Evolutionary conservation across 2,329 filamentous ascomycete genomes (phyloP).

Genomic region (Alternaria gansuensis): DNA sequence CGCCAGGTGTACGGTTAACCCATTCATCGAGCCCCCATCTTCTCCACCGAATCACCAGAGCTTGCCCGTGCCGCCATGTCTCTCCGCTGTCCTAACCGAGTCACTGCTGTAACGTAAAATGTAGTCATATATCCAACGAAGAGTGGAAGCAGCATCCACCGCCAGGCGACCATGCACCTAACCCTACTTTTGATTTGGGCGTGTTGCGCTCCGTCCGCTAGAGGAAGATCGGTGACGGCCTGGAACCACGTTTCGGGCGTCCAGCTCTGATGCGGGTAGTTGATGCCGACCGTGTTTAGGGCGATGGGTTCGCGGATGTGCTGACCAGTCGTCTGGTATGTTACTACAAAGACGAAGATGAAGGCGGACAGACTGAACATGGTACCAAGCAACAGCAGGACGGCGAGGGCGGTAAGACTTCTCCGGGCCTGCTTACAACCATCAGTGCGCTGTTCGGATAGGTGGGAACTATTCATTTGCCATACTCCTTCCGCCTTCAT

Average conservation of each 20-base stretch:
- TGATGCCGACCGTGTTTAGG: conserved; percentile 25
- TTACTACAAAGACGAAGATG: conserved; percentile 45
- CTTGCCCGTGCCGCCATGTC: conserved; percentile 16
- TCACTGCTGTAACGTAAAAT: conserved; percentile 29
- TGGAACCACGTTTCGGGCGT: conserved; percentile 49
- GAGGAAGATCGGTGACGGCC: conserved; percentile 42
- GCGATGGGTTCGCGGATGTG: conserved; percentile 35
- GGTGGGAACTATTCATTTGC: neutral
- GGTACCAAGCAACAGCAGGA: conserved; percentile 42
- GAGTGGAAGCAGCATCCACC: conserved; percentile 46
- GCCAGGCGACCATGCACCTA: conserved; percentile 45
- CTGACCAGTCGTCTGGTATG: conserved; percentile 42
- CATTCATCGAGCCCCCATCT: conserved; percentile 14
- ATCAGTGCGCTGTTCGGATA: neutral
- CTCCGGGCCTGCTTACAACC: conserved; percentile 30
- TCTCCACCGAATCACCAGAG: conserved; percentile 23
- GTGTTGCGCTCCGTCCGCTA: conserved; percentile 28
- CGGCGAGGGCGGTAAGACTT: conserved; percentile 48
- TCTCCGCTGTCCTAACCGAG: conserved; percentile 36
- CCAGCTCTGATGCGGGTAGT: conserved; percentile 42
- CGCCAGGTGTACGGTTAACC: conserved; percentile 8
- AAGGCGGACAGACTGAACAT: conserved; percentile 45
- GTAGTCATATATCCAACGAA: conserved; percentile 37
- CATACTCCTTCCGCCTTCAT: conserved; percentile 21
- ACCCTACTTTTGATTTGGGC: conserved; percentile 34